Percentiles rank a stretch among this genome's conserved stretches.
These are phyloP conservation scores for Penicillium chermesinum DNA, from an alignment of 495 filamentous ascomycete species.

Conservation along the genomic window DNA sequence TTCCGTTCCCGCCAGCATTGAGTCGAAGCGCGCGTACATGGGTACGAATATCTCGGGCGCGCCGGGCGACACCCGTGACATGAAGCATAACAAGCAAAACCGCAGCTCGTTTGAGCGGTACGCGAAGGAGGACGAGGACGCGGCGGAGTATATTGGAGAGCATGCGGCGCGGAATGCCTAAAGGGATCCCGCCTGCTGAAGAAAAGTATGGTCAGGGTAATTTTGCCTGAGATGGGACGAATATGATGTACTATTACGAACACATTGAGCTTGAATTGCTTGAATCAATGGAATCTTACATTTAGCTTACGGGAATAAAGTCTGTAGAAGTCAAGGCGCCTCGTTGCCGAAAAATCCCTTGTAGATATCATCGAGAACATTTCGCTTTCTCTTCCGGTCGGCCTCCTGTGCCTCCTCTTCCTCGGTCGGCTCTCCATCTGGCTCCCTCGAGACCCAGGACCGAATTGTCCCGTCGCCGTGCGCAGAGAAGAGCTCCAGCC, in stretches of 20 bases:
- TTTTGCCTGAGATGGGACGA: no score
- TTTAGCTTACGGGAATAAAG: no score
- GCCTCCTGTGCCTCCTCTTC: constrained; percentile 34
- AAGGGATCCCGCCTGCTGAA: not conserved
- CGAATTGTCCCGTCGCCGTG: constrained; percentile 50
- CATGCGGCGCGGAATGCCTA: constrained; percentile 12
- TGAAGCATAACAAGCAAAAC: constrained; percentile 41
- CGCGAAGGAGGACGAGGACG: constrained; percentile 22
- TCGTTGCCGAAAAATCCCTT: constrained; percentile 28
- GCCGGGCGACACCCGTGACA: constrained; percentile 32
- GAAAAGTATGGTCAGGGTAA: no score
- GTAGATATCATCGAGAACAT: constrained; percentile 46
- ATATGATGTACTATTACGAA: not conserved
- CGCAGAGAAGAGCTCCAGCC: constrained; percentile 47
- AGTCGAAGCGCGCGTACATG: constrained; percentile 42
- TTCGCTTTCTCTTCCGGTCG: constrained; percentile 47
- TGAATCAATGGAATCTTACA: not conserved
- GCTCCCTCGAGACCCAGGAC: constrained; percentile 50
- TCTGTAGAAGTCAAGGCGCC: not conserved
- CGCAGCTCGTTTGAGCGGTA: constrained; percentile 39
- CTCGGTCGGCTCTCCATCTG: constrained; percentile 49
- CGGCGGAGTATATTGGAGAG: constrained; percentile 20
- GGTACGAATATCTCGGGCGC: constrained; percentile 29
- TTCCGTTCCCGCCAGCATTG: constrained; percentile 37
- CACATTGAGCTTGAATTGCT: no score